Base-by-base conservation (phyloP, 176 grass and related monocot species). In the Coix lacrymajobi region DNA sequence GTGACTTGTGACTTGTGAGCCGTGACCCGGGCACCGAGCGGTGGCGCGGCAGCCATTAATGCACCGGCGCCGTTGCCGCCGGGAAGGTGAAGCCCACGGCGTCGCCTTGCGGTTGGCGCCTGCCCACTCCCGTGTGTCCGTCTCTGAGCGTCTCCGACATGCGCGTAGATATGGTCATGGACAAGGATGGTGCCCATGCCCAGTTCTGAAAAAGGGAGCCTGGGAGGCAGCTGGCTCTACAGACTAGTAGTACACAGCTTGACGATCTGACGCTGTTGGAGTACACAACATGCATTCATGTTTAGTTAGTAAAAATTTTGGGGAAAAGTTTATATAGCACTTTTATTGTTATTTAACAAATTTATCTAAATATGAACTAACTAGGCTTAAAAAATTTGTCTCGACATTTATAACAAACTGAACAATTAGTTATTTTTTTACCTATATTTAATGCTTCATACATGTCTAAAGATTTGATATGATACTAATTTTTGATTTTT, bases 41-140 rank as follows among this genome's bases (percentile, higher is more conserved):
- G 78, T 70, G 79, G 66, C 17, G 67, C 39, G 51, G 22, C 34
- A 28, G 19, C 31, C 61, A 78, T 83, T 8, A 83, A 79, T 83
- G 84, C 88, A 31, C 73, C 80, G 80, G 80, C 84, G 84, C 58
- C 68, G 30, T 41, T 74, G 81, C 78, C 73, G 78, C 84, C 37
- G 74, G 79, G 29, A 25, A 54, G 80, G 74, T 83, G 48, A 62
- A 76, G 77, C 65, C 79, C 79, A 79, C 74, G 73, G 67, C 78
- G 79, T 76, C 29, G 51, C n/a, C 14, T 49, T 75, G 84, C 88
- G 46, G 84, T 41, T 83, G 73, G 82, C 63, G 70, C 77, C 37
- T 49, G 75, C 77, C 71, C 36, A 75, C 61, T 67, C 85, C 85
- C 70, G 70, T 81, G 83, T 66, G 82, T 69, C 54, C 56, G 57